Evolutionary conservation across 345 rosid genomes (phyloP).

Genomic region (Viola odorata): DNA sequence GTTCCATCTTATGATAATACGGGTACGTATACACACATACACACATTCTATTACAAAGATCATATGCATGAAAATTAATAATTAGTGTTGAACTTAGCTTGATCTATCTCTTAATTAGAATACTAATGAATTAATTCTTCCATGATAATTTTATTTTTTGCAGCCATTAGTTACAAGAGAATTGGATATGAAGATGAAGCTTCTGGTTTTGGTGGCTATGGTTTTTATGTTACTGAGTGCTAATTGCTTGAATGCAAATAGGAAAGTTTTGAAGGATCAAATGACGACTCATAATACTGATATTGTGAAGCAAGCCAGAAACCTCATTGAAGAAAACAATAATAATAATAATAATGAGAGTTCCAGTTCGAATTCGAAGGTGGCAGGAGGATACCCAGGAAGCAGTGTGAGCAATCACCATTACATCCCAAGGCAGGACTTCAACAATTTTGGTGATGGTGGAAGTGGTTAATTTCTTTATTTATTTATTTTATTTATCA

Average conservation of each 20-base stretch:
- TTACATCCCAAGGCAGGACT: constrained; percentile 48
- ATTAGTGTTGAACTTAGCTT: no score
- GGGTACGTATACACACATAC: no score
- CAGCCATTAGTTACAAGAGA: no score
- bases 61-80: no score
- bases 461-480: constrained; percentile 16
- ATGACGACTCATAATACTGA: neutral
- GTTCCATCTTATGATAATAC: no score
- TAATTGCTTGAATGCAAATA: constrained; percentile 17
- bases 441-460: constrained; percentile 26
- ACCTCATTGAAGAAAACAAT: neutral
- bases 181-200: constrained; percentile 15
- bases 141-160: neutral
- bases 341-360: neutral
- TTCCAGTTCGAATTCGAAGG: no score
- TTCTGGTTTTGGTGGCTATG: constrained; percentile 15
- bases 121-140: neutral
- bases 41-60: no score
- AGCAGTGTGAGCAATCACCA: constrained; percentile 41
- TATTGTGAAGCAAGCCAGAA: neutral
- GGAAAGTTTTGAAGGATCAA: constrained; percentile 2
- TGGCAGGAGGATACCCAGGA: constrained; percentile 6
- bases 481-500: no score
- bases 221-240: constrained; percentile 16
- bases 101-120: no score